Percentiles rank a stretch among this genome's conserved stretches.
Evolutionary conservation across 2,329 filamentous ascomycete genomes (phyloP).

Genomic region (Cucurbitaria berberidis): DNA sequence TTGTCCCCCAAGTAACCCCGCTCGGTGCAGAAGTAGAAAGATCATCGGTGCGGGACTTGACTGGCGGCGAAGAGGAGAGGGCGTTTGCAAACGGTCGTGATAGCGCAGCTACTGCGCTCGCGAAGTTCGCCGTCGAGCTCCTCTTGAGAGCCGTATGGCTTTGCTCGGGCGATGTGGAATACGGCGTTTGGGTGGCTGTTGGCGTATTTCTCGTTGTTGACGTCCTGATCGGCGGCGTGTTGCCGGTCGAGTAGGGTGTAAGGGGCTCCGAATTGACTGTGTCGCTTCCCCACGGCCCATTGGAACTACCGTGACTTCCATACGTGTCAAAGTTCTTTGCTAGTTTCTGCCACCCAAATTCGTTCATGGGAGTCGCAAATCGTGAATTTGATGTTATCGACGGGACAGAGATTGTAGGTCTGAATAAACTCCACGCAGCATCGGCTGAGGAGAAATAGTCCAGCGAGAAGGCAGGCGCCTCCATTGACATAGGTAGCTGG

Average conservation of each 20-base stretch:
- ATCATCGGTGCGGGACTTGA: slow-evolving; percentile 46
- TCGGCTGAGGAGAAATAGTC: slow-evolving; percentile 55
- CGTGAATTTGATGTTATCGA: slow-evolving; percentile 42
- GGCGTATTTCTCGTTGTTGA: slow-evolving; percentile 43
- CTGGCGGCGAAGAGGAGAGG: slow-evolving; percentile 47
- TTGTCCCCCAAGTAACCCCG: slow-evolving; percentile 56
- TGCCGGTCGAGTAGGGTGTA: slow-evolving; percentile 60
- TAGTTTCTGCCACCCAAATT: slow-evolving; percentile 41
- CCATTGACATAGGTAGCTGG: slow-evolving; percentile 50
- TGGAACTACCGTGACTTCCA: slow-evolving; percentile 58
- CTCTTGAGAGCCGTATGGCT: slow-evolving; percentile 40
- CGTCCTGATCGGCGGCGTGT: slow-evolving; percentile 58
- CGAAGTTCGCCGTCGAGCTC: slow-evolving; percentile 46
- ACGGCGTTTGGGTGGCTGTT: slow-evolving; percentile 48
- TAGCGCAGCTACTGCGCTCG: slow-evolving; percentile 48
- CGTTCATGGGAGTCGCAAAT: slow-evolving; percentile 37
- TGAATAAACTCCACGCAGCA: slow-evolving; percentile 52
- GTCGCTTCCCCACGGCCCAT: slow-evolving; percentile 57
- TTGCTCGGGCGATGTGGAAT: slow-evolving; percentile 52
- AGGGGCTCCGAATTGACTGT: slow-evolving; percentile 52
- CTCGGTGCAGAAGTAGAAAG: slow-evolving; percentile 51
- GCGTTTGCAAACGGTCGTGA: slow-evolving; percentile 50
- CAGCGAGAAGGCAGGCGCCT: slow-evolving; percentile 54
- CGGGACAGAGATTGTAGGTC: slow-evolving; percentile 44
- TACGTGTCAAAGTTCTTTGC: slow-evolving; percentile 47